phyloP scores from a whole-genome alignment of 495 filamentous ascomycete species.

The Echria macrotheca region DNA sequence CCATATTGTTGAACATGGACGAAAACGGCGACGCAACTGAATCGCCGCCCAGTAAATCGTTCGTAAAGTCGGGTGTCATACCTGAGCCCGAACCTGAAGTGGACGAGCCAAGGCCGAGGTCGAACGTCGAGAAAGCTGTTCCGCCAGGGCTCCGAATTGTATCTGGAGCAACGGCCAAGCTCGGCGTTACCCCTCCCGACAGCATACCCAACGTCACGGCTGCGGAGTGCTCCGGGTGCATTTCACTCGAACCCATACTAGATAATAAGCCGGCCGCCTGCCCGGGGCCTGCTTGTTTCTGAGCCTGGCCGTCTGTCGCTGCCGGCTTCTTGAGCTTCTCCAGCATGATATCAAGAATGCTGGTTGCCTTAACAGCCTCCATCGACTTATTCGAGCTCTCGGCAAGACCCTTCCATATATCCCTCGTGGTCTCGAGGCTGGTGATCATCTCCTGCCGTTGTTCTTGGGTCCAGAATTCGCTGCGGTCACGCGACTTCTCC shows the following conservation, averaged over 20 bases:
- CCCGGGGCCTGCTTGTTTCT: no score
- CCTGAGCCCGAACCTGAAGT: slow-evolving; percentile 23
- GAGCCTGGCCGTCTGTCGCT: no score
- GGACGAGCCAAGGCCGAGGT: slow-evolving; percentile 25
- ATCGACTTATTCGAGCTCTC: slow-evolving; percentile 57
- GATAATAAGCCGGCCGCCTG: no score
- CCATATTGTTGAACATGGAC: slow-evolving; percentile 43
- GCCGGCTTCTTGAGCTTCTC: slow-evolving; percentile 54
- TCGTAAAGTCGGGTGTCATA: slow-evolving; percentile 45
- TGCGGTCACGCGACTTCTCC: slow-evolving; percentile 25
- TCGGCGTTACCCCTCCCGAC: slow-evolving; percentile 62
- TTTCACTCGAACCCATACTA: slow-evolving; percentile 25
- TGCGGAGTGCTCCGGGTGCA: slow-evolving; percentile 59
- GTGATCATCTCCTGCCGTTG: slow-evolving; percentile 69
- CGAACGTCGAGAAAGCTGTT: slow-evolving; percentile 31
- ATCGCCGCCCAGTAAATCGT: slow-evolving; percentile 50
- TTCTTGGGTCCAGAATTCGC: slow-evolving; percentile 60
- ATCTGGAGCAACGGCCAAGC: slow-evolving; percentile 32
- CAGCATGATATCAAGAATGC: slow-evolving; percentile 73
- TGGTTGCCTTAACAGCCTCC: slow-evolving; percentile 79
- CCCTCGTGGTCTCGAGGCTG: slow-evolving; percentile 62
- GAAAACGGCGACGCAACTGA: slow-evolving; percentile 49
- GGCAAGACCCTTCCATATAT: slow-evolving; percentile 71
- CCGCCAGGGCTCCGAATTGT: slow-evolving; percentile 34
- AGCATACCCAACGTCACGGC: slow-evolving; percentile 81